phyloP scores from a whole-genome alignment of 495 filamentous ascomycete species.

The Lasiosphaeria ovina region DNA sequence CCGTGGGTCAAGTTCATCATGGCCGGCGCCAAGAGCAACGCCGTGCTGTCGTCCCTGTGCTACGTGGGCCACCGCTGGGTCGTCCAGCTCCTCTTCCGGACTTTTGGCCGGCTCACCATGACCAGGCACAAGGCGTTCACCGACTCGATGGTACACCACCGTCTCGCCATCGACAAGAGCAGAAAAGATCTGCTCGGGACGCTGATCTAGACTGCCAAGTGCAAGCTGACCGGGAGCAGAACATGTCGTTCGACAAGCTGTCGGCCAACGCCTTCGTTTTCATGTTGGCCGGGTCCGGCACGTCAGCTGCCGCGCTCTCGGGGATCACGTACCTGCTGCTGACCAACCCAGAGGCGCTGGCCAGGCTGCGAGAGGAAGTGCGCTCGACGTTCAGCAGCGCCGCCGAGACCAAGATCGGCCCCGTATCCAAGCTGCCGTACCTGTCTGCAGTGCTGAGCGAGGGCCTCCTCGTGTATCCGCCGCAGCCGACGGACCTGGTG shows the following conservation, averaged over 20 bases:
- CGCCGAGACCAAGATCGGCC: conserved; percentile 43
- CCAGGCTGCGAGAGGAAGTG: conserved; percentile 46
- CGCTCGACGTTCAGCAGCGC: conserved; percentile 40
- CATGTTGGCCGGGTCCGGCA: conserved; percentile 42
- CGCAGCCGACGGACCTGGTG: conserved; percentile 43
- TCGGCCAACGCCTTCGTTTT: conserved; percentile 24
- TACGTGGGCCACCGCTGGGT: conserved; percentile 20
- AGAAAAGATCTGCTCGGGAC: background rate
- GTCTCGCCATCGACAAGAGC: background rate
- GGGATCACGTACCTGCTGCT: conserved; percentile 48
- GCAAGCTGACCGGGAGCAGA: background rate
- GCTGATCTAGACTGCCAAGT: background rate
- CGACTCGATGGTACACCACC: conserved; percentile 1
- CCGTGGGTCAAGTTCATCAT: conserved; percentile 34
- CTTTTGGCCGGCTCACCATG: background rate
- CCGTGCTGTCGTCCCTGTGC: conserved; percentile 26
- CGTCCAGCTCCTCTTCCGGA: conserved; percentile 1
- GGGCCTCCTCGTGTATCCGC: conserved; percentile 53
- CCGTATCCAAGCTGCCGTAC: conserved; percentile 44
- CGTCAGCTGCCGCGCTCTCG: conserved; percentile 49
- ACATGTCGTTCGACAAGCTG: conserved; percentile 25
- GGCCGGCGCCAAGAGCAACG: conserved; percentile 25
- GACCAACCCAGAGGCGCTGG: conserved; percentile 37
- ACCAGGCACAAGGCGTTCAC: background rate
- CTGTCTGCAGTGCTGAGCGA: conserved; percentile 56